Evolutionary conservation across 805 yeast genomes (phyloP), one percentile per base, ranked within the genome.

Genomic region (Vanderwaltozyma tropicalis): DNA sequence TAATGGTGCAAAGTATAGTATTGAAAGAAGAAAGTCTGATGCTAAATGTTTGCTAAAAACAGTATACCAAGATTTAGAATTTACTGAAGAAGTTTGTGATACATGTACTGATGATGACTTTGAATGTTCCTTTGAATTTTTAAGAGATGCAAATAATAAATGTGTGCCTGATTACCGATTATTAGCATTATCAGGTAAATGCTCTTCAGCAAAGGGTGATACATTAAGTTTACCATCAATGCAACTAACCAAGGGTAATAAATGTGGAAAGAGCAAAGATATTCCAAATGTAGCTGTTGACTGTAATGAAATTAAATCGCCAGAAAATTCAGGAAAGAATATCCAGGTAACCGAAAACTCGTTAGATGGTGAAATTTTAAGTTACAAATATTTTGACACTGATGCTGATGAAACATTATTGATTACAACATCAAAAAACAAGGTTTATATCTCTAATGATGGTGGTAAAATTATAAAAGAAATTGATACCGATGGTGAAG

Each of bases 361-460:
- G 3, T 71, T 85, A 45, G 68, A 68, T 10, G 82, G 81, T 14
- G 53, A 58, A 13, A 62, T 85, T 39, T 48, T 51, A 7, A 63
- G 83, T 40, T 79, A 78, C 34, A 72, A 71, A 40, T 69, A 73
- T 36, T 54, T 62, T 18, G 59, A 57, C 2, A 62, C 66, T 2
- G 41, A 61, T 35, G 67, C 66, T 19, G 83, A 77, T 44, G 88
- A 82, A 51, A 73, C 87, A 0, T 55, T 89, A 7, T 53, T 89
- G 13, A 60, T 83, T 6, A 62, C 74, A 34, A 80, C 89, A 0
- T 54, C 61, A 19, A 63, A 67, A 11, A 66, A 71, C 32, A 62
- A 64, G 5, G 70, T 77, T 2, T 80, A 64, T 48, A 69, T 84
- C 7, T 82, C 96, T 0, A 79, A 72, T 48, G 78, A 86, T 54